phyloP scores from a whole-genome alignment of 106 monocot species.

The Iris macrosiphon region DNA sequence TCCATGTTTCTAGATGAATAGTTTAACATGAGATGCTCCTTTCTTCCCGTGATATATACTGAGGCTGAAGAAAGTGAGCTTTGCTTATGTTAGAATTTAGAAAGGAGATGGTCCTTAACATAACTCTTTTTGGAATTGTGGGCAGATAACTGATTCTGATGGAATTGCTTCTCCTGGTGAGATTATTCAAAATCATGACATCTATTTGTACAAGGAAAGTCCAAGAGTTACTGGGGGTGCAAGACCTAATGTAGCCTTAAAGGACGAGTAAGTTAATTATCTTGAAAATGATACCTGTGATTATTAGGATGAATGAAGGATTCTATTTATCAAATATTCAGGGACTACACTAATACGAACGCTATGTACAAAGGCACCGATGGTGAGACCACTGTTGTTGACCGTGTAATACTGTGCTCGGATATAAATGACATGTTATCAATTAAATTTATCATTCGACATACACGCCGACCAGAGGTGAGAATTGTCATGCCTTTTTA shows the following conservation, averaged over 20 bases:
- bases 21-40: too few species aligned
- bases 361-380: constrained; percentile 36
- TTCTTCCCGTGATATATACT: too few species aligned
- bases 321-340: too few species aligned
- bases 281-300: too few species aligned
- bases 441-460: constrained; percentile 73
- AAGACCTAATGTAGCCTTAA: not conserved
- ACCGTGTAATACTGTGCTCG: constrained; percentile 56
- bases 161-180: constrained; percentile 87
- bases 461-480: constrained; percentile 83
- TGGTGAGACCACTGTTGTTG: constrained; percentile 71
- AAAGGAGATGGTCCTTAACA: too few species aligned
- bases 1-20: too few species aligned
- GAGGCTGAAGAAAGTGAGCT: too few species aligned
- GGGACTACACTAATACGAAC: constrained; percentile 41
- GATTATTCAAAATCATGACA: constrained; percentile 63
- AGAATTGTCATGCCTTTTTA: too few species aligned
- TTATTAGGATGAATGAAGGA: too few species aligned
- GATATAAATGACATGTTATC: constrained; percentile 52
- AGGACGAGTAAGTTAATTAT: constrained; percentile 14
- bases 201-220: constrained; percentile 66
- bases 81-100: too few species aligned
- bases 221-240: constrained; percentile 32
- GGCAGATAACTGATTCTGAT: constrained; percentile 69
- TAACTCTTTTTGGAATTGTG: too few species aligned